Base-by-base conservation (phyloP, 768 basidiomycete species). In the Tulasnella sp. region DNA sequence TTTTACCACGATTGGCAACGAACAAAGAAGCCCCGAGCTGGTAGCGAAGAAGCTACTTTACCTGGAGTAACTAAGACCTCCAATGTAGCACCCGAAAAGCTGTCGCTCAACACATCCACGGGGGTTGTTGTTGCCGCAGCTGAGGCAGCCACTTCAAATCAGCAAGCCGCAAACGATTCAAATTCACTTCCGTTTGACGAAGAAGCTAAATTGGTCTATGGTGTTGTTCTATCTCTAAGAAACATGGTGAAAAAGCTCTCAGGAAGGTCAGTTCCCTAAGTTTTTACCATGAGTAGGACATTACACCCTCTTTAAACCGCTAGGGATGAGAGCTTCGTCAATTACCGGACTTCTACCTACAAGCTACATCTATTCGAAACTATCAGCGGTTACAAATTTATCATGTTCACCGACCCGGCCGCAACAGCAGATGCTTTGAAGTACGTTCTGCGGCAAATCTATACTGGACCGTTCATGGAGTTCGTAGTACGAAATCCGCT, bases 1-100 rank as follows among this genome's bases (percentile, higher is more conserved):
- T 96, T 93, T 68, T 95, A 96, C 64, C 89, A 95, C 58, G 88
- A 93, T 64, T 93, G 89, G 86, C 82, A 92, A 59, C 78, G 88
- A 44, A 79, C 80, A 0, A 79, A 74, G 47, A 73, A 79, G 28
- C 78, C 81, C 27, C 81, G 78, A 64, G 74, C 76, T 34, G 85
- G 90, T 2, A 72, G 72, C 13, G 75, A 81, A 63, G 63, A 65
- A 7, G 78, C 78, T 37, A 76, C 90, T 48, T 73, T 88, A 32
- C 79, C 81, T 12, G 87, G 79, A 16, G 88, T 95, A 35, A 82
- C 85, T 27, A 78, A 80, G 53, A 75, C 80, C 10, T 74, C 87
- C 45, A 70, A 57, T 41, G 51, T 58, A 55, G 56, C 55, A 74
- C 57, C 81, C 81, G 25, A 69, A 81, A 43, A 80, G 81, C 62